A percentile compares a stretch with the other conserved stretches of the same genome.
These are phyloP conservation scores for Laburnicola sp. DNA, from an alignment of 2,329 filamentous ascomycete genomes.

Conservation along the genomic window DNA sequence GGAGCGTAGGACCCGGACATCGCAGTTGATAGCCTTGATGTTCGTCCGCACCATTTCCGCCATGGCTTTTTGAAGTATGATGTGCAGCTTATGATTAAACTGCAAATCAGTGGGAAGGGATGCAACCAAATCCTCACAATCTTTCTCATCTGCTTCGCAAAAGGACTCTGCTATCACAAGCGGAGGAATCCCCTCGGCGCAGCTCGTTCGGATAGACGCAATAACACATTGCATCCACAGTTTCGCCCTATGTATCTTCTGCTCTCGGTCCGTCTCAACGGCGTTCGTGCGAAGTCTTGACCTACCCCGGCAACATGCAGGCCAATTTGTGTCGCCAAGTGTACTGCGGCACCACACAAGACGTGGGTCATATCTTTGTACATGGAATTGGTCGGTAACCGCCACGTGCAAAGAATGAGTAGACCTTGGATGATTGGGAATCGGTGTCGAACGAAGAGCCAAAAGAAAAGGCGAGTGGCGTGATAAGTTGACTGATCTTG, in stretches of 20 bases:
- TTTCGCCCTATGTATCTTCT: constrained; percentile 41
- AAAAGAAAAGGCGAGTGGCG: constrained; percentile 44
- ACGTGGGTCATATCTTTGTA: constrained; percentile 48
- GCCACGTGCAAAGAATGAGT: constrained; percentile 48
- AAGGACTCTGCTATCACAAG: constrained; percentile 37
- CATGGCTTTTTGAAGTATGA: constrained; percentile 39
- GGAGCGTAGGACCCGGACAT: constrained; percentile 38
- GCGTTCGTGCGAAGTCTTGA: constrained; percentile 47
- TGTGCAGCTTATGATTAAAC: constrained; percentile 40
- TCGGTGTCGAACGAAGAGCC: constrained; percentile 41
- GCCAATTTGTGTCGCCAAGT: constrained; percentile 48
- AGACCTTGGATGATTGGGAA: constrained; percentile 47
- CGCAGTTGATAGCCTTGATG: constrained; percentile 35
- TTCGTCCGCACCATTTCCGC: constrained; percentile 39
- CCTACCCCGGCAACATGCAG: constrained; percentile 45
- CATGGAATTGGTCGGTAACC: constrained; percentile 47
- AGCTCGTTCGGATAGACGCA: constrained; percentile 37
- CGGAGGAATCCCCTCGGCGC: constrained; percentile 34
- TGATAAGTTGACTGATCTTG: constrained; percentile 39
- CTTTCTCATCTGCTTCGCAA: constrained; percentile 38
- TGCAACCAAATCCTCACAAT: constrained; percentile 39
- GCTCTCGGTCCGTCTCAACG: constrained; percentile 39
- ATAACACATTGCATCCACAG: constrained; percentile 46
- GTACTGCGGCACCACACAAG: constrained; percentile 46
- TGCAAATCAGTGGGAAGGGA: constrained; percentile 36